Percentiles rank a stretch among this genome's conserved stretches.
These are phyloP conservation scores for Zygosaccharomyces sapae DNA, from an alignment of 1,139 yeast species.

Conservation along the genomic window DNA sequence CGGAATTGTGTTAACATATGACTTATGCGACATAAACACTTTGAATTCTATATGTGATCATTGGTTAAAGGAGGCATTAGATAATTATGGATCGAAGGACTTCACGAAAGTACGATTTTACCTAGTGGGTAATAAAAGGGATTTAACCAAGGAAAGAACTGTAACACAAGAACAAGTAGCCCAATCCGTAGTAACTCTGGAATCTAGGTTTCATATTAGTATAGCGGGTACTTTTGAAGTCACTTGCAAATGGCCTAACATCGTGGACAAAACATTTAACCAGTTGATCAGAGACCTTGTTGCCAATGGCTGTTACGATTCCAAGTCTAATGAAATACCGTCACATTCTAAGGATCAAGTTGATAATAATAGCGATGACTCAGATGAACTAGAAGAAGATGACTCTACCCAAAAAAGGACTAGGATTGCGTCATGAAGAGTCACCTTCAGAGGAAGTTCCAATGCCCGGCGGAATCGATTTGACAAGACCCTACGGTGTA, in stretches of 20 bases:
- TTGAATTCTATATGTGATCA: constrained; percentile 49
- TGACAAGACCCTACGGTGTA: constrained; percentile 2
- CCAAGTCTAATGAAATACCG: constrained; percentile 7
- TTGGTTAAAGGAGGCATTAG: constrained; percentile 41
- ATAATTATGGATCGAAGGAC: constrained; percentile 30
- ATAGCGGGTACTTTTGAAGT: constrained; percentile 36
- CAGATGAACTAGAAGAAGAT: background rate
- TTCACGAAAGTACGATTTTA: constrained; percentile 36
- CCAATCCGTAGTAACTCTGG: constrained; percentile 23
- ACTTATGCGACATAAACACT: constrained; percentile 51
- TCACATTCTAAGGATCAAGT: constrained; percentile 1
- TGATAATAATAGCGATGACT: constrained; percentile 1
- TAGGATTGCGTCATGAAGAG: background rate
- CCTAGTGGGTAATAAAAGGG: constrained; percentile 44
- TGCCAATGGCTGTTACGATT: constrained; percentile 33
- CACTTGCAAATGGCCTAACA: constrained; percentile 35
- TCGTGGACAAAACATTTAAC: constrained; percentile 32
- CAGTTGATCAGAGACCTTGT: constrained; percentile 32
- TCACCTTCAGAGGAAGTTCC: background rate
- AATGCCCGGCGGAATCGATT: constrained; percentile 5
- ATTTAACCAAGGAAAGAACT: constrained; percentile 33
- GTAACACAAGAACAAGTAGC: constrained; percentile 34
- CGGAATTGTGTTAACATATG: constrained; percentile 61
- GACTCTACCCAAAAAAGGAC: background rate
- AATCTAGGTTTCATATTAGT: constrained; percentile 23